A percentile compares a stretch with the other conserved stretches of the same genome.
Conservation (phyloP, 2,329 filamentous ascomycete genomes). For the Colletotrichum magnum region DNA sequence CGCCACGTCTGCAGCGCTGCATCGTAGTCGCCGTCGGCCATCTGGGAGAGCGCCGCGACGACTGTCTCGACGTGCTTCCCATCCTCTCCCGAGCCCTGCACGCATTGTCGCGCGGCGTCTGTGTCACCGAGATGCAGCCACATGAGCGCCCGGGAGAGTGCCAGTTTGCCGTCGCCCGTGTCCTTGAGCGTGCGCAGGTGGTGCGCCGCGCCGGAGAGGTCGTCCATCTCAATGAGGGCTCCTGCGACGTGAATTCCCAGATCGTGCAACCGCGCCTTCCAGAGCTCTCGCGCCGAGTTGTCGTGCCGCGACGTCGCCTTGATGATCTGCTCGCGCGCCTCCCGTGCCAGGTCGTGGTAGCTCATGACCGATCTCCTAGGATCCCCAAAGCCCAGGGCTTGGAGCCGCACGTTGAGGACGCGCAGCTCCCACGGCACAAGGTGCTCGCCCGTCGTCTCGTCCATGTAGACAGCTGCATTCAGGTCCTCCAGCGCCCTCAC, state of each 20-base stretch:
- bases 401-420: conserved; percentile 85
- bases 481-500: conserved; percentile 75
- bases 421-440: conserved; percentile 91
- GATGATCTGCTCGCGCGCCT: conserved; percentile 76
- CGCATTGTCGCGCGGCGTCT: conserved; percentile 72
- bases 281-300: conserved; percentile 72
- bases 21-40: conserved; percentile 83
- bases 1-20: conserved; percentile 75
- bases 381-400: conserved; percentile 89
- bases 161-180: conserved; percentile 56
- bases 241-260: conserved; percentile 78
- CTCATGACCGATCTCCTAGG: conserved; percentile 87
- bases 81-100: conserved; percentile 51
- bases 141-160: conserved; percentile 73
- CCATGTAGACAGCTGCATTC: conserved; percentile 69
- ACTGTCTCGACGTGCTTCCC: conserved; percentile 60
- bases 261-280: conserved; percentile 81
- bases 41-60: conserved; percentile 78
- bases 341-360: conserved; percentile 88
- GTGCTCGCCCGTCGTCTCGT: conserved; percentile 68
- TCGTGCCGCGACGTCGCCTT: conserved; percentile 61
- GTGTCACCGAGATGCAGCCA: conserved; percentile 86
- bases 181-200: conserved; percentile 75
- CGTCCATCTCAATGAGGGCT: conserved; percentile 87
- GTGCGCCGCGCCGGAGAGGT: conserved; percentile 82